A percentile compares a stretch with the other conserved stretches of the same genome.
Evolutionary conservation across 805 yeast species (phyloP).

Genomic region (Middelhovenomyces tepae): DNA sequence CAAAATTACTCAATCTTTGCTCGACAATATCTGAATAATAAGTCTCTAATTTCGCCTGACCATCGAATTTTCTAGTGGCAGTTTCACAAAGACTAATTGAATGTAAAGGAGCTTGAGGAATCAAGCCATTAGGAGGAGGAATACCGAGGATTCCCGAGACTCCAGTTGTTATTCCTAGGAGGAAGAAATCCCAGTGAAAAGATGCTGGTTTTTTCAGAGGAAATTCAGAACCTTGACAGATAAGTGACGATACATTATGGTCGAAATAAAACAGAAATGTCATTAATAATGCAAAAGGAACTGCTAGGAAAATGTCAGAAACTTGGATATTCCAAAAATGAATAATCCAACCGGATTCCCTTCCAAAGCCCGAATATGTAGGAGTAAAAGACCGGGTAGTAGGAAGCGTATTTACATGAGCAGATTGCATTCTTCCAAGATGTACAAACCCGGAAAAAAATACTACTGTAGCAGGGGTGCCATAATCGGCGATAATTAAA

Average conservation of each 20-base stretch:
- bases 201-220: conserved; percentile 80
- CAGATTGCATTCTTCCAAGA: conserved; percentile 61
- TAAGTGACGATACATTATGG: conserved; percentile 87
- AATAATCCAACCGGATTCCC: conserved; percentile 62
- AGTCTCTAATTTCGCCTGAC: conserved; percentile 7
- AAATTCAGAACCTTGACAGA: conserved; percentile 78
- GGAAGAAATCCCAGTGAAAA: conserved; percentile 85
- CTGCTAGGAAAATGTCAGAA: conserved; percentile 73
- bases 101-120: conserved; percentile 96
- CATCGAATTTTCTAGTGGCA: conserved; percentile 12
- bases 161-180: conserved; percentile 82
- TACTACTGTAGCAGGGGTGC: conserved; percentile 73
- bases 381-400: conserved; percentile 69
- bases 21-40: conserved; percentile 61
- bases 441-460: conserved; percentile 92
- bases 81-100: conserved; percentile 65
- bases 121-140: conserved; percentile 94
- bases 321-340: conserved; percentile 69
- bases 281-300: conserved; percentile 84
- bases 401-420: conserved; percentile 56
- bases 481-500: conserved; percentile 73
- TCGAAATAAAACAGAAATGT: conserved; percentile 87
- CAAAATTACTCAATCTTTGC: conserved; percentile 76
- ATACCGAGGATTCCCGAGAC: conserved; percentile 79
- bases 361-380: conserved; percentile 34